phyloP scores from a whole-genome alignment of 2,329 filamentous ascomycete species.

The Alternaria gansuensis region DNA sequence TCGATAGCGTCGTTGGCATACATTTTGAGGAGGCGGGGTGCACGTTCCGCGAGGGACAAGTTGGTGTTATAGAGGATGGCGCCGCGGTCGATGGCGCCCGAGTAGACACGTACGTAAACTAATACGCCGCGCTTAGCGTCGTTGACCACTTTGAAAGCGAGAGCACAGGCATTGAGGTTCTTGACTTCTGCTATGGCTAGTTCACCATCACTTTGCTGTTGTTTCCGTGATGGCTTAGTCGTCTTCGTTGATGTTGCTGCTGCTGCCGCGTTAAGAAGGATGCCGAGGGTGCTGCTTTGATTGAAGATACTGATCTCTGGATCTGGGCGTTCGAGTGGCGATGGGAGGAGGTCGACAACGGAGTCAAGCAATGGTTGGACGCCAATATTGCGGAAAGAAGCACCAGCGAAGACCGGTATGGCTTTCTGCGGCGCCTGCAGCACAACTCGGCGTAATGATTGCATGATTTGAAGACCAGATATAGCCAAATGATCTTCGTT shows the following conservation, averaged over 20 bases:
- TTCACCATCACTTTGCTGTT: conserved; percentile 13
- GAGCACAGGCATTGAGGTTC: conserved; percentile 73
- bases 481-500: conserved; percentile 77
- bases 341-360: conserved; percentile 85
- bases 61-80: conserved; percentile 87
- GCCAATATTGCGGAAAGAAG: conserved; percentile 92
- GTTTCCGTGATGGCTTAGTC: conserved; percentile 25
- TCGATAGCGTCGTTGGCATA: conserved; percentile 89
- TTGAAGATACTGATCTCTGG: conserved; percentile 75
- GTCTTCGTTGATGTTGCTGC: conserved; percentile 33
- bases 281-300: conserved; percentile 63
- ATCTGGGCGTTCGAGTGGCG: conserved; percentile 80
- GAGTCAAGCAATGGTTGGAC: conserved; percentile 92
- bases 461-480: conserved; percentile 70
- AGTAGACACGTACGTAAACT: conserved; percentile 92
- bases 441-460: conserved; percentile 77
- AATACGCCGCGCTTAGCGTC: conserved; percentile 86
- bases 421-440: conserved; percentile 73
- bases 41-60: conserved; percentile 78
- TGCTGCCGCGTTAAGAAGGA: conserved; percentile 53
- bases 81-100: conserved; percentile 78
- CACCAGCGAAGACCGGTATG: conserved; percentile 88
- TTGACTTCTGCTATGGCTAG: conserved; percentile 53
- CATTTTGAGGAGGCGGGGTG: conserved; percentile 84
- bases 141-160: conserved; percentile 93